Percentiles rank a stretch among this genome's conserved stretches.
phyloP scores from a whole-genome alignment of 2,329 filamentous ascomycete species.

The Emergomyces africanus region DNA sequence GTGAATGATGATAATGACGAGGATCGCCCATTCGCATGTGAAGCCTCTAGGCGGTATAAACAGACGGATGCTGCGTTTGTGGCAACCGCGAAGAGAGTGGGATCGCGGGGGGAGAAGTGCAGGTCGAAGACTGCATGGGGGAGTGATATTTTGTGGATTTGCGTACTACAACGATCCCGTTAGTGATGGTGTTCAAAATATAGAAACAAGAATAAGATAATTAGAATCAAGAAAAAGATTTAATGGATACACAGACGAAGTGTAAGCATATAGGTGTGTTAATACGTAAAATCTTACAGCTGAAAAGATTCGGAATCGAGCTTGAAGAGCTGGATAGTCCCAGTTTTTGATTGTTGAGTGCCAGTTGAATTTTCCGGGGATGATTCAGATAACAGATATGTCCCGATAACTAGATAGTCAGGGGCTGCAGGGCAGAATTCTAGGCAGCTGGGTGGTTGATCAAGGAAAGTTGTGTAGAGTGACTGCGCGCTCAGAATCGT shows the following conservation, averaged over 20 bases:
- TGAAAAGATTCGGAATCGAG: conserved; percentile 27
- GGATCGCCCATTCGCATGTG: conserved; percentile 3
- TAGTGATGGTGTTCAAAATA: conserved; percentile 4
- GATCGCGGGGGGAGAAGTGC: conserved; percentile 55
- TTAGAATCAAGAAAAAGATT: not conserved
- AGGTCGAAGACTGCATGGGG: conserved; percentile 72
- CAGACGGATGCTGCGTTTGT: conserved; percentile 52
- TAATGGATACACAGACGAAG: conserved; percentile 9
- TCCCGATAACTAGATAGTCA: conserved; percentile 64
- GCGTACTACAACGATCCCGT: conserved; percentile 30
- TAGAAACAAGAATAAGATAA: not conserved
- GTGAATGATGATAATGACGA: conserved; percentile 7
- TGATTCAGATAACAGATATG: conserved; percentile 53
- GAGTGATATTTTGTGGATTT: conserved; percentile 48
- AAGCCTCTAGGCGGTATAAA: conserved; percentile 23
- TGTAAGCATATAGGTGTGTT: conserved; percentile 4
- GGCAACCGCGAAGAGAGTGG: conserved; percentile 55
- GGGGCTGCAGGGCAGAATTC: conserved; percentile 36
- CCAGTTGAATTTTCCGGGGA: conserved; percentile 15
- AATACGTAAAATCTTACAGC: conserved; percentile 17
- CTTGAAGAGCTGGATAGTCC: conserved; percentile 57
- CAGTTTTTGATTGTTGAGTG: conserved; percentile 51
- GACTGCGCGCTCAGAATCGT: conserved; percentile 15
- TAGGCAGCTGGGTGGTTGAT: conserved; percentile 34
- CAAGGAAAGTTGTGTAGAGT: conserved; percentile 23